Evolutionary conservation across 2,329 filamentous ascomycete species (phyloP).

Genomic region (Coniochaeta sp.): DNA sequence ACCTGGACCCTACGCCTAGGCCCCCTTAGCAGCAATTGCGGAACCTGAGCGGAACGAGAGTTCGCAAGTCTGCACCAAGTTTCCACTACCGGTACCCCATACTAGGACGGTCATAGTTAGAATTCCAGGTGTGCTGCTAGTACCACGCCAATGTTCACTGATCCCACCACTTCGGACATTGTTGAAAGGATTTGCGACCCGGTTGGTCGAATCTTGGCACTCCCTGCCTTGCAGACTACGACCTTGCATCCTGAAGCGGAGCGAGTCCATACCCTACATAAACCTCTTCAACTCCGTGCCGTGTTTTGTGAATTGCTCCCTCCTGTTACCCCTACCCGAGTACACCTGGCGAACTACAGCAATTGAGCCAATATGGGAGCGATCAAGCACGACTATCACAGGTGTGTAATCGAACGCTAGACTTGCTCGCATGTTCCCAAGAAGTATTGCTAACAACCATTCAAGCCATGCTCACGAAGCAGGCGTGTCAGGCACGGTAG

Average conservation of each 20-base stretch:
- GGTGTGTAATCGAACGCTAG: neutral
- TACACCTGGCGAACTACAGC: neutral
- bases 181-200: neutral
- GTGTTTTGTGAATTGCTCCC: neutral
- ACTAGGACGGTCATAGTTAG: neutral
- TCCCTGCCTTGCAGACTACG: neutral
- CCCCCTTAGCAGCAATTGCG: neutral
- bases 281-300: neutral
- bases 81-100: neutral
- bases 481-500: slow-evolving; percentile 48
- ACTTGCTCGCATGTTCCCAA: neutral
- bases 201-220: neutral
- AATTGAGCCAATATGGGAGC: neutral
- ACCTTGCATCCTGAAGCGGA: neutral
- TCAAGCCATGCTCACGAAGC: slow-evolving; percentile 47
- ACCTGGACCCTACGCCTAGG: too few relatives aligned
- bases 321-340: neutral
- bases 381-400: slow-evolving; percentile 2
- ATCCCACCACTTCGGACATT: neutral
- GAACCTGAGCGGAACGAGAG: neutral
- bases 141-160: neutral
- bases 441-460: neutral
- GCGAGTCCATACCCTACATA: neutral
- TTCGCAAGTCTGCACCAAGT: neutral
- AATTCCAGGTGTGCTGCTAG: neutral